Conservation (phyloP, 2,329 filamentous ascomycete genomes). For the Sclerotinia trifoliorum region DNA sequence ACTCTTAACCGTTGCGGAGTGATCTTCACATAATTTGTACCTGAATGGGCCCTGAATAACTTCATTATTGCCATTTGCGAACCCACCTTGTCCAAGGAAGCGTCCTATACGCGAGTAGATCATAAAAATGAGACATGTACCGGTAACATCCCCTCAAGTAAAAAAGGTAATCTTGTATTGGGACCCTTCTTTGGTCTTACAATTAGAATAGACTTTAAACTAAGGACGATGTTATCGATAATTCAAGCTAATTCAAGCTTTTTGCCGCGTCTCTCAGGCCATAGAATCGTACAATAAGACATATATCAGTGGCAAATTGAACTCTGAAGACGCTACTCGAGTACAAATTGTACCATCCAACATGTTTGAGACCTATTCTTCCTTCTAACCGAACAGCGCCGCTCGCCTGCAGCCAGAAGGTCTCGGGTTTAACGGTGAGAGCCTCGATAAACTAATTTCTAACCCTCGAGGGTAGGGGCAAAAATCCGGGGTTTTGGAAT, state of each 20-base stretch:
- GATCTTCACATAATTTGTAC: slow-evolving; percentile 15
- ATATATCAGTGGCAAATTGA: slow-evolving; percentile 20
- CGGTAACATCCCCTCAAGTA: background rate
- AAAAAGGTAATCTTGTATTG: background rate
- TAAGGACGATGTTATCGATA: slow-evolving; percentile 16
- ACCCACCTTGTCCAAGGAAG: background rate
- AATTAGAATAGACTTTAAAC: background rate
- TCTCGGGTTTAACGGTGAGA: slow-evolving; percentile 14
- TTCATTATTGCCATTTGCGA: slow-evolving; percentile 12
- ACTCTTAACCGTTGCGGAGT: slow-evolving; percentile 18
- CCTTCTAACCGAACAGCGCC: slow-evolving; percentile 8
- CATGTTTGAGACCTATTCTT: slow-evolving; percentile 1
- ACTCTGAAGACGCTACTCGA: no score
- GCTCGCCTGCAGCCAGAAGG: background rate
- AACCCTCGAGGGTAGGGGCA: slow-evolving; percentile 18
- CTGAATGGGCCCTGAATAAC: slow-evolving; percentile 10
- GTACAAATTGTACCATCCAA: background rate
- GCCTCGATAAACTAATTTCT: slow-evolving; percentile 13
- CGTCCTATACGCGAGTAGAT: slow-evolving; percentile 7
- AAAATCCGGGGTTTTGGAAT: slow-evolving; percentile 20
- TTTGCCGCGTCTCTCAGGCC: slow-evolving; percentile 2
- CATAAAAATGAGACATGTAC: slow-evolving; percentile 17
- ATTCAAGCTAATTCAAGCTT: slow-evolving; percentile 14
- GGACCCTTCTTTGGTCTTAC: slow-evolving; percentile 7
- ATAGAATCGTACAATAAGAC: slow-evolving; percentile 9